These are phyloP conservation scores for Annona squamosa DNA, from an alignment of 164 flowering plant genomes.

Conservation along the genomic window DNA sequence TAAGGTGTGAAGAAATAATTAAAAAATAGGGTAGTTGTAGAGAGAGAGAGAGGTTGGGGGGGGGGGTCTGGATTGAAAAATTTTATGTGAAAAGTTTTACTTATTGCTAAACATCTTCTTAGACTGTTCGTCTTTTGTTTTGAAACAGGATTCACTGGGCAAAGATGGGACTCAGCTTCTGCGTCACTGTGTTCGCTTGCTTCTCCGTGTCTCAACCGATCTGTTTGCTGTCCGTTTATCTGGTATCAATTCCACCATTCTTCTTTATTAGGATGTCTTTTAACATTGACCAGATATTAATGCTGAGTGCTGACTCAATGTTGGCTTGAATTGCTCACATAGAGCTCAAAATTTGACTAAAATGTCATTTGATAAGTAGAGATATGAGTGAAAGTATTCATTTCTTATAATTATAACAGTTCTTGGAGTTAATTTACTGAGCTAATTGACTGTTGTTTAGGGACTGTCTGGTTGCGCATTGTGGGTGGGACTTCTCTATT, in stretches of 20 bases:
- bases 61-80: too few relatives aligned
- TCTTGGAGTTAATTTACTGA: too few relatives aligned
- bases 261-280: background rate
- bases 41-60: too few relatives aligned
- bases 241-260: conserved; percentile 38
- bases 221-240: conserved; percentile 83
- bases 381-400: too few relatives aligned
- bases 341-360: background rate
- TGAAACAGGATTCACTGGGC: conserved; percentile 94
- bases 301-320: background rate
- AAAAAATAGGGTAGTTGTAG: too few relatives aligned
- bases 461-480: too few relatives aligned
- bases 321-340: background rate
- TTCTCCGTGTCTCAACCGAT: conserved; percentile 86
- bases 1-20: too few relatives aligned
- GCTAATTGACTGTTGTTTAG: too few relatives aligned
- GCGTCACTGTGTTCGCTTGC: conserved; percentile 97
- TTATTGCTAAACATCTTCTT: background rate
- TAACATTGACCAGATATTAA: background rate
- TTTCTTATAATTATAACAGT: too few relatives aligned
- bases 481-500: too few relatives aligned
- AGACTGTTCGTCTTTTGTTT: conserved; percentile 6
- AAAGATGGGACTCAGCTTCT: conserved; percentile 95
- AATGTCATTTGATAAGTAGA: too few relatives aligned
- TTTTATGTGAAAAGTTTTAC: too few relatives aligned